Conservation (phyloP, 306 rosid genomes). For the Quercus cerris region DNA sequence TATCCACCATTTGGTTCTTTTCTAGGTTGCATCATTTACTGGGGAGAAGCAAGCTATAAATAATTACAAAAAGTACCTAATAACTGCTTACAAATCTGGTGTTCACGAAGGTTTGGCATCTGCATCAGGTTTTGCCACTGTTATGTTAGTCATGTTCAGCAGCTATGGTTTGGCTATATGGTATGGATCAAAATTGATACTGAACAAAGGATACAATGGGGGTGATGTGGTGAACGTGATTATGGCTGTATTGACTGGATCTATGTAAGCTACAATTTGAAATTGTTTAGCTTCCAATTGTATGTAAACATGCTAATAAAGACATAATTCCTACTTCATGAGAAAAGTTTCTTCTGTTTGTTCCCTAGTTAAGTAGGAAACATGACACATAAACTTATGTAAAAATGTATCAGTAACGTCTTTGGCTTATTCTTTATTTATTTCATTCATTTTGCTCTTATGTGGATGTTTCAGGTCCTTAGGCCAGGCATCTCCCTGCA, state of each 20-base stretch:
- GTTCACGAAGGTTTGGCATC: conserved; percentile 63
- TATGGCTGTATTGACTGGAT: conserved; percentile 68
- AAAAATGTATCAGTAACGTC: background rate
- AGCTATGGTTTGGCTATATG: conserved; percentile 74
- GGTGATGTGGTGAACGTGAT: conserved; percentile 77
- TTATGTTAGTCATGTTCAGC: conserved; percentile 54
- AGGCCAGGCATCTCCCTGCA: conserved; percentile 87
- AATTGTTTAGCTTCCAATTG: background rate
- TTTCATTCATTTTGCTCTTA: background rate
- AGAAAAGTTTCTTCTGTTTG: background rate
- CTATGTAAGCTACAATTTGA: conserved; percentile 54
- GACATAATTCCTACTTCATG: background rate
- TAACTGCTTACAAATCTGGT: conserved; percentile 69
- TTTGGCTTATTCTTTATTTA: conserved; percentile 5
- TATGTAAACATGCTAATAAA: background rate
- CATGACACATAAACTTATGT: background rate
- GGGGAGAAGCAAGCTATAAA: conserved; percentile 75
- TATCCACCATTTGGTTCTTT: conserved; percentile 1
- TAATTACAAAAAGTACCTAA: conserved; percentile 54
- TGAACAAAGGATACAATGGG: conserved; percentile 72
- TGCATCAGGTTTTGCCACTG: conserved; percentile 58
- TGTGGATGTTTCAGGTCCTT: conserved; percentile 56
- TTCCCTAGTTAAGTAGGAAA: background rate
- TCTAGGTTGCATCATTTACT: conserved; percentile 81
- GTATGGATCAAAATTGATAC: conserved; percentile 77